Percentiles rank a stretch among this genome's conserved stretches.
phyloP scores from a whole-genome alignment of 2,329 filamentous ascomycete genomes.

The Monosporascus ibericus region DNA sequence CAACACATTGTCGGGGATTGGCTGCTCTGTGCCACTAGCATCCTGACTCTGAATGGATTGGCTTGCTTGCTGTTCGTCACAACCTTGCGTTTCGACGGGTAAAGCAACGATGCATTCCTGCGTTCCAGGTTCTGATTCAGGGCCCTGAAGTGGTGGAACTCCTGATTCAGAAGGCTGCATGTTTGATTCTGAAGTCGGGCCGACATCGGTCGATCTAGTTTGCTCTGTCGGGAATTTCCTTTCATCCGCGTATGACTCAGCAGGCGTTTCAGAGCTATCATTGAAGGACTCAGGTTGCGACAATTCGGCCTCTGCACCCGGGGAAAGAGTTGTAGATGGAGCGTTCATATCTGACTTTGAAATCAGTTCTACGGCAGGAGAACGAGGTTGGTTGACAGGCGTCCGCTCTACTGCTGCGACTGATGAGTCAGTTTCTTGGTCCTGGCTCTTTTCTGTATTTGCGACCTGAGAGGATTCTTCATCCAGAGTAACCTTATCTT shows the following conservation, averaged over 20 bases:
- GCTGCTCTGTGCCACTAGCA: background rate
- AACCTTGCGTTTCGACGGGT: background rate
- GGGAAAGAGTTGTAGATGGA: background rate
- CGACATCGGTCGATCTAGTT: background rate
- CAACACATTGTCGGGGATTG: background rate
- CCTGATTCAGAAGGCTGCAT: background rate
- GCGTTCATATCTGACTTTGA: background rate
- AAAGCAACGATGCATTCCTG: background rate
- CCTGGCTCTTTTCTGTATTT: constrained; percentile 12
- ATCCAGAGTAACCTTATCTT: background rate
- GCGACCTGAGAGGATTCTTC: constrained; percentile 4
- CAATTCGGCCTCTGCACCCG: background rate
- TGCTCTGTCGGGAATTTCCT: background rate
- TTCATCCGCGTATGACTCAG: background rate
- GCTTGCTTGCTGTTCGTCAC: background rate
- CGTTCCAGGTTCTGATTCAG: background rate
- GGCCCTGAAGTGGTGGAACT: background rate
- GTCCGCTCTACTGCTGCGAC: constrained; percentile 2
- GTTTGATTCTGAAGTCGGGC: background rate
- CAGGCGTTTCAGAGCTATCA: background rate
- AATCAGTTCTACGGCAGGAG: constrained; percentile 1
- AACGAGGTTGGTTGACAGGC: constrained; percentile 2
- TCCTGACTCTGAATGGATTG: background rate
- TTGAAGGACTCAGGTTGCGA: background rate
- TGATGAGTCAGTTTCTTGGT: constrained; percentile 6